Evolutionary conservation across 2,329 filamentous ascomycete species (phyloP), one percentile per base, ranked within the genome.

Genomic region (Aspergillus felis): DNA sequence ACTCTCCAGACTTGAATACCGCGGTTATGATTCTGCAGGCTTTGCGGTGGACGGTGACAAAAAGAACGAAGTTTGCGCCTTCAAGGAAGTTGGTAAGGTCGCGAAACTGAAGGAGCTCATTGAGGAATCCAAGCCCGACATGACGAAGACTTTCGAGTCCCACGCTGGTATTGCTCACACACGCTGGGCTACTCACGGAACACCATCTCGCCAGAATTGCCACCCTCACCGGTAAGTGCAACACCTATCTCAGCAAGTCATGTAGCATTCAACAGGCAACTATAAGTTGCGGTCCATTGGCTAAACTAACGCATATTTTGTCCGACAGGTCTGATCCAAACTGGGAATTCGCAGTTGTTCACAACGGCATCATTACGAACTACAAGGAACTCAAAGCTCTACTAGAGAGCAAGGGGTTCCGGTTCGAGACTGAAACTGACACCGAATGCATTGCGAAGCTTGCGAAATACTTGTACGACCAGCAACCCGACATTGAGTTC

Each of bases 321-420:
- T 14, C 41, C 17, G 20, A 55, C 65, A 95, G 92, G 78, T 97
- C 93, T 65, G 94, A 99, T 77, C 86, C 89, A 69, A 90, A 81
- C 71, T 99, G 93, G 92, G 90, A 99, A 80, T 99, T 99, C 78
- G 85, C 91, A 65, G 88, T 99, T 69, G 94, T 97, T 61, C 94
- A 99, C 88, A 99, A 99, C 80, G 94, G 94, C 74, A 99, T 99
- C 84, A 99, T 99, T 80, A 99, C 94, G 82, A 99, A 99, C 86
- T 99, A 99, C 87, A 99, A 99, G 85, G 94, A 99, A 81, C 82
- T 99, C 71, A 96, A 93, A 87, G 91, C 89, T 62, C 87, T 99
- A 63, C 85, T 99, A 67, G 85, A 89, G 80, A 84, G 84, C 83
- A 99, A 97, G 85, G 94, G 94, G 74, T 96, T 96, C 87, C 89